Base-by-base conservation (phyloP, 108 stramenopile species). In the Pseudonitzschia multistriata region DNA sequence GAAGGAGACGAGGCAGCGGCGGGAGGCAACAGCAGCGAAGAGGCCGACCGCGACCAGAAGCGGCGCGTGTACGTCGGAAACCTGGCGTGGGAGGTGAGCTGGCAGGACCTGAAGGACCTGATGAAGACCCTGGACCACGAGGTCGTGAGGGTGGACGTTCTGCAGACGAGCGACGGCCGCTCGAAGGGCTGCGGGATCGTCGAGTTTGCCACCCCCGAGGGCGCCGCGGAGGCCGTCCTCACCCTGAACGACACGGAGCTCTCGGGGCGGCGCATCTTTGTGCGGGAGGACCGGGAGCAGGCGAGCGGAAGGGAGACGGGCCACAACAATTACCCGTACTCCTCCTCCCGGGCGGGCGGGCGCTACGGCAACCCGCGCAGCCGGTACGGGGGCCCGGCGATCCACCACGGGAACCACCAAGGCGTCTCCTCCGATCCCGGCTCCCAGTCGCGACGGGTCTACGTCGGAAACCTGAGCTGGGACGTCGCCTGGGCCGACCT, bases 71-170 rank as follows among this genome's bases (percentile, higher is more conserved):
- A 89, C 70, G 91, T 96, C 6, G 96, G 96, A 39, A 96, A 96
- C 65, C 82, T 98, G n/a, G 49, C 84, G 4, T 99, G 85, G 83
- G 78, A 71, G 28, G 85, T 85, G 11, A 71, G 78, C 31, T 98
- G 96, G 96, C 92, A 96, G 75, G 95, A 94, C 74, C 84, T 98
- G 30, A 97, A 96, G 68, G 96, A 97, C 81, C 87, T 95, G 71
- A 97, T 97, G 96, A 85, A 85, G 52, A 63, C 73, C 1, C 75
- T 83, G 57, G 95, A 94, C 17, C 63, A 87, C 42, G 89, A 93
- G 47, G 96, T 96, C 0, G 71, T 76, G 34, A 74, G 80, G 49
- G 91, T 89, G 11, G 88, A 96, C 61, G 78, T 98, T 29, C 80
- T 97, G 83, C 69, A 73, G 40, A 80, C 71, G n/a, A 73, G 72